phyloP scores from a whole-genome alignment of 805 yeast species.

The Candida sonorensis region DNA sequence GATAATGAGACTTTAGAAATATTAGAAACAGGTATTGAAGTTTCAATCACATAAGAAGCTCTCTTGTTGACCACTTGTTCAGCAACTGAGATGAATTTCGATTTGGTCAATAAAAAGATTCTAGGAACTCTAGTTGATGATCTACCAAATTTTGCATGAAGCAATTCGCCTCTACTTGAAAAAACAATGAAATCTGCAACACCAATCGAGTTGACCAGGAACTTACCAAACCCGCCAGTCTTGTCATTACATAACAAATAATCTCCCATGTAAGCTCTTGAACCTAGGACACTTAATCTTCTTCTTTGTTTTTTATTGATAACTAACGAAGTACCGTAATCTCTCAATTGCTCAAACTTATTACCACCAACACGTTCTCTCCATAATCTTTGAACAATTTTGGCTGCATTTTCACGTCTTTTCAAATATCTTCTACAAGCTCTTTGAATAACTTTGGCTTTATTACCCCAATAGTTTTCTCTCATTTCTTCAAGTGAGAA shows the following conservation, averaged over 20 bases:
- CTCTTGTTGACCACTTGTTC: slow-evolving; percentile 59
- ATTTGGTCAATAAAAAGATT: slow-evolving; percentile 60
- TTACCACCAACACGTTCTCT: slow-evolving; percentile 75
- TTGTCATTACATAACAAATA: slow-evolving; percentile 77
- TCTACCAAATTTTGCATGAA: slow-evolving; percentile 85
- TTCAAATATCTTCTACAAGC: slow-evolving; percentile 87
- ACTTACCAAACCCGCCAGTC: slow-evolving; percentile 67
- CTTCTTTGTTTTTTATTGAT: slow-evolving; percentile 83
- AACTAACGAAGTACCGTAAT: slow-evolving; percentile 67
- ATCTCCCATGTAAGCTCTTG: slow-evolving; percentile 90
- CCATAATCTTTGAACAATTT: slow-evolving; percentile 74
- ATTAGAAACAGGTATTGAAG: slow-evolving; percentile 48
- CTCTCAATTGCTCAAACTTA: slow-evolving; percentile 77
- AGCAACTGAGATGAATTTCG: slow-evolving; percentile 60
- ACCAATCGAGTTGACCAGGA: slow-evolving; percentile 61
- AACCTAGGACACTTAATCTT: slow-evolving; percentile 78
- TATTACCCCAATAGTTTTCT: slow-evolving; percentile 95
- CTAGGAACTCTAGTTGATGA: slow-evolving; percentile 76
- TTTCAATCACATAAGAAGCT: slow-evolving; percentile 53
- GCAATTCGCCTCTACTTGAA: slow-evolving; percentile 73
- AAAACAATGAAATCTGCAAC: slow-evolving; percentile 67
- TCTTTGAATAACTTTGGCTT: slow-evolving; percentile 96
- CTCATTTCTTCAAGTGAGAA: slow-evolving; percentile 95
- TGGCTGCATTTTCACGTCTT: slow-evolving; percentile 82
- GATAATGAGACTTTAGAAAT: slow-evolving; percentile 66